phyloP scores from a whole-genome alignment of 1,139 yeast genomes.

The Geotrichum fermentans region DNA sequence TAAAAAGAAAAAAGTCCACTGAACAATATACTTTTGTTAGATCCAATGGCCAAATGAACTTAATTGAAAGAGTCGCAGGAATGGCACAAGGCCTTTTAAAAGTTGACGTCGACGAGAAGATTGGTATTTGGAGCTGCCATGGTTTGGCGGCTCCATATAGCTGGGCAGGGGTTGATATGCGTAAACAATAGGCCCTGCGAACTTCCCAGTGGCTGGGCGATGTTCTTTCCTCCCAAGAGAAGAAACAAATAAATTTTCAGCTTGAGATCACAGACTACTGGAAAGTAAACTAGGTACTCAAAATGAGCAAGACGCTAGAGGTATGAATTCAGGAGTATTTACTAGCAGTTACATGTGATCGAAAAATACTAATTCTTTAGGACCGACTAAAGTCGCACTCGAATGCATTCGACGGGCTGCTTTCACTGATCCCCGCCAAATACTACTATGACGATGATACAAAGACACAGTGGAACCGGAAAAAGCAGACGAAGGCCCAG shows the following conservation, averaged over 20 bases:
- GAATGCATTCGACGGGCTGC: conserved; percentile 80
- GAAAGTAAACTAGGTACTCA: not conserved
- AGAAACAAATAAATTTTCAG: conserved; percentile 2
- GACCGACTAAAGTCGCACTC: conserved; percentile 83
- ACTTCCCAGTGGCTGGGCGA: conserved; percentile 1
- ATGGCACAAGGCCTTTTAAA: no score
- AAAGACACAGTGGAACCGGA: conserved; percentile 85
- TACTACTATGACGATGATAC: conserved; percentile 53
- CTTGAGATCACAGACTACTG: not conserved
- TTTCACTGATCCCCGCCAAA: conserved; percentile 69
- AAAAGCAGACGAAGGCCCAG: conserved; percentile 62
- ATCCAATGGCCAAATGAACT: no score
- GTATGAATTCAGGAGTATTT: no score
- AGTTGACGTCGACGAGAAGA: no score
- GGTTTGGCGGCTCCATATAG: no score
- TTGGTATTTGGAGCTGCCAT: no score
- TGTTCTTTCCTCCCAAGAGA: conserved; percentile 4
- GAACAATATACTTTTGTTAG: no score
- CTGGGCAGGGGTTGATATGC: not conserved
- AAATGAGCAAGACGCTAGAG: conserved; percentile 32
- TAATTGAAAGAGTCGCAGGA: no score
- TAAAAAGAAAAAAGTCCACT: not conserved
- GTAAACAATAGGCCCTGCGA: conserved; percentile 8
- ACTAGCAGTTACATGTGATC: no score
- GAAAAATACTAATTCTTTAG: no score